Conservation (phyloP, 1,139 yeast species). For the Blastobotrys niveus region DNA sequence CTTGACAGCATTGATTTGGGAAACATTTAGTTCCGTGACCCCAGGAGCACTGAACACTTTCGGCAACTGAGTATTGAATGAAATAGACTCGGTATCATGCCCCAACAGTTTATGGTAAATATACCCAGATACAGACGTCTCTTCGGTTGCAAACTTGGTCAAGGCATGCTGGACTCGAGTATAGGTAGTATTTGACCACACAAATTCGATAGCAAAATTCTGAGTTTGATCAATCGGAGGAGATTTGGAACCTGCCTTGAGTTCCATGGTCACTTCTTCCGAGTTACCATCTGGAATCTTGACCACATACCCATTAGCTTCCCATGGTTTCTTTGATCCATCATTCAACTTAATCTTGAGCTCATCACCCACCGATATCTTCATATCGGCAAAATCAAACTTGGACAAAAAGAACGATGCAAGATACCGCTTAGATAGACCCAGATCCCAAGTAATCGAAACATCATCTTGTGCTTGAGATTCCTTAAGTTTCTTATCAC, state of each 20-base stretch:
- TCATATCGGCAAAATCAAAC: slow-evolving; percentile 58
- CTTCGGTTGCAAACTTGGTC: slow-evolving; percentile 62
- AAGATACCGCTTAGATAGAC: slow-evolving; percentile 57
- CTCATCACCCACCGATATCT: slow-evolving; percentile 85
- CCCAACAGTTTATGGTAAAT: slow-evolving; percentile 79
- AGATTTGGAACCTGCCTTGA: slow-evolving; percentile 39
- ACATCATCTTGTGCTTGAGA: slow-evolving; percentile 73
- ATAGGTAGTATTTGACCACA: slow-evolving; percentile 84
- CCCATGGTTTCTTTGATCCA: slow-evolving; percentile 46
- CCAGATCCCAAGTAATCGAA: slow-evolving; percentile 68
- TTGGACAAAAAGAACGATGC: slow-evolving; percentile 68
- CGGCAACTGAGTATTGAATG: slow-evolving; percentile 41
- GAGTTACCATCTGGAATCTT: slow-evolving; percentile 62
- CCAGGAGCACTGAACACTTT: slow-evolving; percentile 57
- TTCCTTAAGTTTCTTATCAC: slow-evolving; percentile 69
- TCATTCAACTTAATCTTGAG: slow-evolving; percentile 51
- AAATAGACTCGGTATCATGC: slow-evolving; percentile 49
- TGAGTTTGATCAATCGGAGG: slow-evolving; percentile 60
- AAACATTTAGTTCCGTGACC: slow-evolving; percentile 63
- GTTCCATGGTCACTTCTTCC: slow-evolving; percentile 71
- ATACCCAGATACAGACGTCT: slow-evolving; percentile 68
- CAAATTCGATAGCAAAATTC: slow-evolving; percentile 79
- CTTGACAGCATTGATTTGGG: slow-evolving; percentile 75
- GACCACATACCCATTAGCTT: slow-evolving; percentile 64
- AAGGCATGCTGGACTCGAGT: slow-evolving; percentile 81